A percentile compares a stretch with the other conserved stretches of the same genome.
Conservation (phyloP, 2,329 filamentous ascomycete species). For the Paracamarosporium sp. region DNA sequence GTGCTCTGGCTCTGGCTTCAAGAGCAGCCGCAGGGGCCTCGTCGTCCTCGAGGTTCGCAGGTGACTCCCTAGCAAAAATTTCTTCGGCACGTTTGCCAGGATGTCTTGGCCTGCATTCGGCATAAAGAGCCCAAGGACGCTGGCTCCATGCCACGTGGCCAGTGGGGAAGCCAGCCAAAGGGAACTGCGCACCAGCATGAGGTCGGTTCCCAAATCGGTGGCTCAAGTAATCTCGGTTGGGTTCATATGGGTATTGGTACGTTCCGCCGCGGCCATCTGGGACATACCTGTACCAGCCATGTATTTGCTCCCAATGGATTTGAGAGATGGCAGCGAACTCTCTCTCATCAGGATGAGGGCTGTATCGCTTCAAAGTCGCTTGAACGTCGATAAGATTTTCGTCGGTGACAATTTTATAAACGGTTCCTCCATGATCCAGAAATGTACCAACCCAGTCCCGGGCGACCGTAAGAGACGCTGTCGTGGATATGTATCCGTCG, state of each 20-base stretch:
- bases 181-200: neutral
- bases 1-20: neutral
- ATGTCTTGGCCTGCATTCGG: neutral
- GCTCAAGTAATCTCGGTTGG: neutral
- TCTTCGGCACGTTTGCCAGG: neutral
- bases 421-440: neutral
- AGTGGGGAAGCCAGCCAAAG: constrained; percentile 1
- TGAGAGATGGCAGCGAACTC: neutral
- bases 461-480: neutral
- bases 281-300: neutral
- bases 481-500: constrained; percentile 5
- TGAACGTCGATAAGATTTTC: constrained; percentile 1
- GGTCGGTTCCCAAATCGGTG: no score
- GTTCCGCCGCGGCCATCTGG: neutral
- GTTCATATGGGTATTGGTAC: neutral
- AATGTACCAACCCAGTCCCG: neutral
- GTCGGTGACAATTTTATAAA: constrained; percentile 1
- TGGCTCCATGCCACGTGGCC: neutral
- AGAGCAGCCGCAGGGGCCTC: neutral
- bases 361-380: neutral
- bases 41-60: neutral
- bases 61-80: neutral
- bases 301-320: neutral
- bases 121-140: neutral
- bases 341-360: neutral